Conservation (phyloP, 352 stramenopile genomes). For the Globisporangium megalacanthum region DNA sequence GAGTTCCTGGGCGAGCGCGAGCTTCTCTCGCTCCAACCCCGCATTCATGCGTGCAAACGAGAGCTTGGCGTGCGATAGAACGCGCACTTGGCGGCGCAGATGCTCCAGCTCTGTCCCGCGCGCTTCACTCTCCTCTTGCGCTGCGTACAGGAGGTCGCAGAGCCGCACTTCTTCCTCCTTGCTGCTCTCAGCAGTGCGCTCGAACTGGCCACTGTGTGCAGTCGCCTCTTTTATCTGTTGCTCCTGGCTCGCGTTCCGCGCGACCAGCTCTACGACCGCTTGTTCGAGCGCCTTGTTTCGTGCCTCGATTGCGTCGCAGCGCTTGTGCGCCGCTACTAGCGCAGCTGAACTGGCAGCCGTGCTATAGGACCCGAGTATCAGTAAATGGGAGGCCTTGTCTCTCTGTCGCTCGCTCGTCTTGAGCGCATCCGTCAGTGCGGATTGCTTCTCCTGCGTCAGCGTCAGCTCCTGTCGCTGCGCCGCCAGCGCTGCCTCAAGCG, state of each 20-base stretch:
- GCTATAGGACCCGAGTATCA: neutral
- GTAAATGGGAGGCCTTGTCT: neutral
- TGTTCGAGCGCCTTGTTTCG: neutral
- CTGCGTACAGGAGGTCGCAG: constrained; percentile 16
- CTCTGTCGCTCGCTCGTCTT: neutral
- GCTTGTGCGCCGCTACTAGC: neutral
- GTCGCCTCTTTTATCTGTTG: neutral
- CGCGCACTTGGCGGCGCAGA: constrained; percentile 5
- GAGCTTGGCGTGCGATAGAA: constrained; percentile 4
- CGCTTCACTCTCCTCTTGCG: constrained; percentile 12
- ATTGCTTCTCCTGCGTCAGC: neutral
- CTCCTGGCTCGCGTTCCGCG: neutral
- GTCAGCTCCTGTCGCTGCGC: neutral
- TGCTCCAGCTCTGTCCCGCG: constrained; percentile 1
- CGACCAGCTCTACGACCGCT: neutral
- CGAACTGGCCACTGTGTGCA: neutral
- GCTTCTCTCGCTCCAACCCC: constrained; percentile 9
- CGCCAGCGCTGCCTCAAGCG: constrained; percentile 5
- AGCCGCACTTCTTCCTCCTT: constrained; percentile 9
- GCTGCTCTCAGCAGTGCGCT: constrained; percentile 3
- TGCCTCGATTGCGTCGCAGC: neutral
- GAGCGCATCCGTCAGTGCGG: neutral
- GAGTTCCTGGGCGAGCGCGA: constrained; percentile 13
- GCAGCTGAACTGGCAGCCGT: neutral
- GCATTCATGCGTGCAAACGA: constrained; percentile 7